Evolutionary conservation across 495 filamentous ascomycete genomes (phyloP).

Genomic region (Penicillium antarcticum): DNA sequence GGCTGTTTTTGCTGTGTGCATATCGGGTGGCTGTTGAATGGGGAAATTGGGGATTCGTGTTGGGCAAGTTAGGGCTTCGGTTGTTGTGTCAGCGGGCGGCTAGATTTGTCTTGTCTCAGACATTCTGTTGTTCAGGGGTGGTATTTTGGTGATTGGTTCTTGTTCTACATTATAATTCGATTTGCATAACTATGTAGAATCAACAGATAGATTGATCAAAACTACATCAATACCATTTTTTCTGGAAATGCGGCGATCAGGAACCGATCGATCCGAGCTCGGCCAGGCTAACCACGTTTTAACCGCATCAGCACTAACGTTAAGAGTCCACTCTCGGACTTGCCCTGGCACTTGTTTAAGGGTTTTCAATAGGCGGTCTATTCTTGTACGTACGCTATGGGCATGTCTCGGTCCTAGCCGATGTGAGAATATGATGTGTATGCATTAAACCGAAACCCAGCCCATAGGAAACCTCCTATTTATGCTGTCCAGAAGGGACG

Average conservation of each 20-base stretch:
- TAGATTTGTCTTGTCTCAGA: too few relatives aligned
- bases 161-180: neutral
- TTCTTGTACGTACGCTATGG: constrained; percentile 1
- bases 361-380: neutral
- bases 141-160: too few relatives aligned
- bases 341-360: neutral
- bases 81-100: neutral
- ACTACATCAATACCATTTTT: neutral
- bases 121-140: too few relatives aligned
- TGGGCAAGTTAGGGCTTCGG: constrained; percentile 5
- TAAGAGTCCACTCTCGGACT: too few relatives aligned
- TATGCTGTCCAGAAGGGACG: neutral
- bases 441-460: neutral
- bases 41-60: neutral
- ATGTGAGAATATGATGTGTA: too few relatives aligned
- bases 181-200: neutral
- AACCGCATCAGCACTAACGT: neutral
- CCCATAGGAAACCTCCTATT: neutral
- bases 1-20: neutral
- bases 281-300: neutral
- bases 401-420: too few relatives aligned
- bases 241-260: neutral
- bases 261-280: neutral
- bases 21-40: neutral
- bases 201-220: neutral